Base-by-base conservation (phyloP, 2,329 filamentous ascomycete genomes). In the Septoria petroselini region DNA sequence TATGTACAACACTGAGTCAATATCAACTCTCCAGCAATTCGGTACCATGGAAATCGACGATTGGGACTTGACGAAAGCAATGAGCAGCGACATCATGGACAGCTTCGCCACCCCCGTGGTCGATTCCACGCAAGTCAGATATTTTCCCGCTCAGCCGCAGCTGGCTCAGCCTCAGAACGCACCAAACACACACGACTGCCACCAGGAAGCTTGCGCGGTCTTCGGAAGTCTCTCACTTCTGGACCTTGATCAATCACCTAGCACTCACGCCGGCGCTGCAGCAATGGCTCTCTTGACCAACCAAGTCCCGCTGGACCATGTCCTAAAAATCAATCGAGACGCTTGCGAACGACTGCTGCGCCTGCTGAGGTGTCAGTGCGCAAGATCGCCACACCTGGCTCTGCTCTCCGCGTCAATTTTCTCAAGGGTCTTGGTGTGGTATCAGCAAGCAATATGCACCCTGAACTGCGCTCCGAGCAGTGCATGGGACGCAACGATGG, bases 271-370 rank as follows among this genome's bases (percentile, higher is more conserved):
- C 17, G 23, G 7, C 3, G 25, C 27, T 30, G 27, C 19, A 41
- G 23, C 23, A 25, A 9, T 41, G 38, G 23, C 38, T 14, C 18
- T 12, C 29, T 21, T 23, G 1, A 41, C 38, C 3, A 41, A n/a
- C 29, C 38, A 41, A 9, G 38, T 41, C 17, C 38, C 38, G 11
- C 38, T 41, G 19, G 38, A 41, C 14, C 38, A 41, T 1, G 38
- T 41, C 15, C 38, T 41, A 23, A 21, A 23, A 4, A 41, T 41
- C 6, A 41, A 41, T 8, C 38, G 38, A n/a, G 23, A 41, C 25
- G 38, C 38, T 9, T 41, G 38, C 38, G 38, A 41, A 23, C 38
- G 38, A 25, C 38, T 41, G 19, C 8, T 41, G 7, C 38, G 23
- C 2, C 23, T 41, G 2, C 38, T 41, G 18, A 41, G 21, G 12